phyloP scores from a whole-genome alignment of 2,329 filamentous ascomycete genomes.

The Xylaria sp. region DNA sequence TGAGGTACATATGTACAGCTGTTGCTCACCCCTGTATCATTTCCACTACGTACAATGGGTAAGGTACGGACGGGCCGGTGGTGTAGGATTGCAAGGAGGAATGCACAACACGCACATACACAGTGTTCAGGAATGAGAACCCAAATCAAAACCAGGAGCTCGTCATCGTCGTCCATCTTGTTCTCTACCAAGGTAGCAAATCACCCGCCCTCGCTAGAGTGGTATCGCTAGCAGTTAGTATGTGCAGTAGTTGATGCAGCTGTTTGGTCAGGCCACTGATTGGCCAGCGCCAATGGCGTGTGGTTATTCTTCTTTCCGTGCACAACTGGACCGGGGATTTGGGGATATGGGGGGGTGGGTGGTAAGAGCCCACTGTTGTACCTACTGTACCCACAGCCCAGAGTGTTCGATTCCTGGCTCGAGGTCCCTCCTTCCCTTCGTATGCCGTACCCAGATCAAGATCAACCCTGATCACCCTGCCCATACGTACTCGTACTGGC shows the following conservation, averaged over 20 bases:
- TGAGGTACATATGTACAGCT: neutral
- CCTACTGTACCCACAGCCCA: slow-evolving; percentile 18
- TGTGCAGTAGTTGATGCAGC: slow-evolving; percentile 34
- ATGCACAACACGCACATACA: slow-evolving; percentile 16
- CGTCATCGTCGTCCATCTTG: slow-evolving; percentile 27
- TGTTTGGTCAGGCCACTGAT: slow-evolving; percentile 14
- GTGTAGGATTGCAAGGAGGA: slow-evolving; percentile 13
- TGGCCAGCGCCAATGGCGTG: slow-evolving; percentile 24
- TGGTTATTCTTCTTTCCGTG: slow-evolving; percentile 24
- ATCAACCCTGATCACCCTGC: no score
- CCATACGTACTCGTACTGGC: no score
- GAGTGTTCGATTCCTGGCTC: slow-evolving; percentile 13
- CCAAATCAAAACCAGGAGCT: slow-evolving; percentile 8
- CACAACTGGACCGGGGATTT: slow-evolving; percentile 10
- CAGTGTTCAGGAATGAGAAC: slow-evolving; percentile 29
- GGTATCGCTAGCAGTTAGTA: slow-evolving; percentile 33
- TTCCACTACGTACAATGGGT: neutral
- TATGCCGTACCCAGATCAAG: neutral
- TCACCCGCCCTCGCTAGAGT: slow-evolving; percentile 30
- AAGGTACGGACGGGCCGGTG: slow-evolving; percentile 6
- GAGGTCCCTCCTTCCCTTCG: slow-evolving; percentile 9
- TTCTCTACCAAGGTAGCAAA: slow-evolving; percentile 29
- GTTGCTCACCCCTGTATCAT: neutral
- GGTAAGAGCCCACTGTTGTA: slow-evolving; percentile 6
- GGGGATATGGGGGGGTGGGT: neutral